Evolutionary conservation across 2,329 filamentous ascomycete species (phyloP).

Genomic region (Colletotrichum siamense): DNA sequence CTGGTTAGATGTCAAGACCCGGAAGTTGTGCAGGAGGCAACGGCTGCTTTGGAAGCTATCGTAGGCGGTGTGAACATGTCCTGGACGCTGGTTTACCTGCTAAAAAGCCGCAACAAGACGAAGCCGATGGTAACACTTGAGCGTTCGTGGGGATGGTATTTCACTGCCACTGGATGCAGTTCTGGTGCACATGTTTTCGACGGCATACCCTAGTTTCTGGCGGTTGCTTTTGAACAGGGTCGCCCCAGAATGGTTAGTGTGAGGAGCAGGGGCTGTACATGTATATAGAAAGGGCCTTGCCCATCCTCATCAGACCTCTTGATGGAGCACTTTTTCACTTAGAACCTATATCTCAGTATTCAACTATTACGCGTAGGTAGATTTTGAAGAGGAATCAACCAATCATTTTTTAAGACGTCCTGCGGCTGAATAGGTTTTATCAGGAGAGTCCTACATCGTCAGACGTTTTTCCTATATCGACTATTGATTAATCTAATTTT

Average conservation of each 20-base stretch:
- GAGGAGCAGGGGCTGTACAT: not conserved
- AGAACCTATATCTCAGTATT: not conserved
- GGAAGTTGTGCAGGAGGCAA: not conserved
- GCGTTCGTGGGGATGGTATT: conserved; percentile 1
- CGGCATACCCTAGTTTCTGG: not conserved
- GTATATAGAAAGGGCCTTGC: not conserved
- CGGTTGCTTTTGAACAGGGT: not conserved
- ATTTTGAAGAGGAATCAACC: not conserved
- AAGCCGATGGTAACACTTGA: not conserved
- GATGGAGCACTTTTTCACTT: not conserved
- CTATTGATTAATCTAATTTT: not conserved
- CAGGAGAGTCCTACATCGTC: not conserved
- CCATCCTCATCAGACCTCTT: not conserved
- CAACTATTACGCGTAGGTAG: not conserved
- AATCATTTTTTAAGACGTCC: not conserved
- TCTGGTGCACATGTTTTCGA: not conserved
- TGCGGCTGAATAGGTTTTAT: not conserved
- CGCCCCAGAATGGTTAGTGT: not conserved
- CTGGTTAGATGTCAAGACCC: conserved; percentile 3
- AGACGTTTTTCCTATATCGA: not conserved
- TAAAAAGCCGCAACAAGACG: not conserved
- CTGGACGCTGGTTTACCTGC: not conserved
- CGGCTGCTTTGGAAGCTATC: not conserved
- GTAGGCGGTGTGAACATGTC: not conserved
- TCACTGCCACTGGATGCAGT: not conserved